These are phyloP conservation scores for Xylaria sp. DNA, from an alignment of 2,329 filamentous ascomycete genomes.

Conservation along the genomic window DNA sequence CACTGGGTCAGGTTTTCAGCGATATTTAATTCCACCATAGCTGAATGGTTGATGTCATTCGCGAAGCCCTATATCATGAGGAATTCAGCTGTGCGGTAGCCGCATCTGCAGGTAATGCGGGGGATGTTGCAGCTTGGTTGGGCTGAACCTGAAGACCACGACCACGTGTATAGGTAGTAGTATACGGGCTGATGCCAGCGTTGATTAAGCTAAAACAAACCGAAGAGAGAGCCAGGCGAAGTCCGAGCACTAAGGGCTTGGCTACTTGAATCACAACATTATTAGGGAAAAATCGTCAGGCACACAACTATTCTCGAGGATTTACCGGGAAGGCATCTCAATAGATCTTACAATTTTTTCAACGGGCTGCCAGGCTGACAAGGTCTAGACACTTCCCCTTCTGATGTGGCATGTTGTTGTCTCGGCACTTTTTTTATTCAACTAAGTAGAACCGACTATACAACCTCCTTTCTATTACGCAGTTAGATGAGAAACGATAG, in stretches of 20 bases:
- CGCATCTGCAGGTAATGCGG: conserved; percentile 11
- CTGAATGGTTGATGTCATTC: background rate
- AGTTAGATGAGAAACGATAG: background rate
- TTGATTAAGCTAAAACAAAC: background rate
- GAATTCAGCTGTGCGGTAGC: conserved; percentile 12
- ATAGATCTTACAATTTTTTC: background rate
- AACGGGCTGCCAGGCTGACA: background rate
- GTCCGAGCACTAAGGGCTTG: conserved; percentile 46
- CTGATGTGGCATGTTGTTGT: background rate
- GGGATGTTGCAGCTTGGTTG: background rate
- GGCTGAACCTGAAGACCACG: conserved; percentile 25
- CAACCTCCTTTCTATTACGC: background rate
- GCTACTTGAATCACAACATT: conserved; percentile 45
- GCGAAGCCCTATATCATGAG: conserved; percentile 11
- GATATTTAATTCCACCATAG: background rate
- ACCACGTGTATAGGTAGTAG: conserved; percentile 16
- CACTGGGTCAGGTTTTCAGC: background rate
- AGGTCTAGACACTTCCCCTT: background rate
- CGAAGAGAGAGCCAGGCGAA: conserved; percentile 12
- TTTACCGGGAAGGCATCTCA: background rate
- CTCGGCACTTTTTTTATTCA: background rate
- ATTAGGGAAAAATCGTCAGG: background rate
- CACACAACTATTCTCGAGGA: background rate
- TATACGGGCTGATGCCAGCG: conserved; percentile 15
- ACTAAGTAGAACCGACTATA: background rate